These are phyloP conservation scores for Talaromyces atroroseus DNA, from an alignment of 2,329 filamentous ascomycete genomes.

Conservation along the genomic window DNA sequence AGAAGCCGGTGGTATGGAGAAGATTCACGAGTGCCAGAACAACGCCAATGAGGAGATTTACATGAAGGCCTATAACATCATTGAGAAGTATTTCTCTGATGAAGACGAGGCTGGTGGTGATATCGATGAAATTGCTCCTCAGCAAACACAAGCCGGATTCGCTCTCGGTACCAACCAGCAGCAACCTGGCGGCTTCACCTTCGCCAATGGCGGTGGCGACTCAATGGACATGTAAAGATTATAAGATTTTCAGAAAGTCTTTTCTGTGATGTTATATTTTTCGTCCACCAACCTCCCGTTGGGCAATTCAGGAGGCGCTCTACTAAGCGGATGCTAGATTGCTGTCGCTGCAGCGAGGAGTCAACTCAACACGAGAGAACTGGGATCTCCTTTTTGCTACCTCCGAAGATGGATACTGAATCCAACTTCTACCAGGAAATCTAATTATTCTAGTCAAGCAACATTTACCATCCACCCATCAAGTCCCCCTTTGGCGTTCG, in stretches of 20 bases:
- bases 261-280: not conserved
- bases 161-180: conserved; percentile 60
- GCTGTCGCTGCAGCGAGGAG: not conserved
- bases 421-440: conserved; percentile 4
- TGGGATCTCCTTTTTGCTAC: not conserved
- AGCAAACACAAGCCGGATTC: conserved; percentile 69
- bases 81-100: conserved; percentile 99
- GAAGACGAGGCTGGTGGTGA: conserved; percentile 77
- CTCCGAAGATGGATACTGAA: not conserved
- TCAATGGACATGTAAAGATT: conserved; percentile 66
- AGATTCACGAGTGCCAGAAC: conserved; percentile 99
- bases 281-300: not conserved
- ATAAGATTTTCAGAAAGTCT: not conserved
- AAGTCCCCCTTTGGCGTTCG: conserved; percentile 13
- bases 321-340: not conserved
- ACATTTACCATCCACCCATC: not conserved
- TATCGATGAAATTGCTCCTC: conserved; percentile 73
- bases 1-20: conserved; percentile 98
- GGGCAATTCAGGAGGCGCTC: not conserved
- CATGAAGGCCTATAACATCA: conserved; percentile 99
- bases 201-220: conserved; percentile 67
- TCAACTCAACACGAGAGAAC: not conserved
- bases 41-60: conserved; percentile 99
- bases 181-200: conserved; percentile 79
- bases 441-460: not conserved